These are phyloP conservation scores for Patellifolia procumbens DNA, from an alignment of 179 eudicot species.

Conservation along the genomic window DNA sequence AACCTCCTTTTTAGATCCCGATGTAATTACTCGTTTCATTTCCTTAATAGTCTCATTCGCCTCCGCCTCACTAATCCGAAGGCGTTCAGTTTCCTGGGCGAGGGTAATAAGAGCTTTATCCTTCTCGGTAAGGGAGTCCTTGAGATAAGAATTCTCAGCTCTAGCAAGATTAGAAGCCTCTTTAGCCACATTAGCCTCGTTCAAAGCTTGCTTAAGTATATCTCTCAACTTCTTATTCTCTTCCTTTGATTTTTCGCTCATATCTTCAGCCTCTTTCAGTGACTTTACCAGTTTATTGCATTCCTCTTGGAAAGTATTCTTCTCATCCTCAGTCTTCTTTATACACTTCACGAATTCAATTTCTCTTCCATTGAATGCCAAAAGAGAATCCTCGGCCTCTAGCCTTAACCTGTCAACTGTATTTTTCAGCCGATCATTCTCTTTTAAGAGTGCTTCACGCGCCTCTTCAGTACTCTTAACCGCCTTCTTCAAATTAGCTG, in stretches of 20 bases:
- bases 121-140: conserved; percentile 57
- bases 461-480: conserved; percentile 41
- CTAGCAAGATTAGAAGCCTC: conserved; percentile 75
- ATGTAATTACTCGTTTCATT: conserved; percentile 44
- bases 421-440: conserved; percentile 51
- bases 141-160: conserved; percentile 60
- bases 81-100: conserved; percentile 64
- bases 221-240: conserved; percentile 70
- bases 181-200: conserved; percentile 76
- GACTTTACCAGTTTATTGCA: conserved; percentile 38
- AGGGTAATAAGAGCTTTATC: conserved; percentile 56
- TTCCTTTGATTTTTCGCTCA: conserved; percentile 49
- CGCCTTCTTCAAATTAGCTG: conserved; percentile 42
- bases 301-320: conserved; percentile 38
- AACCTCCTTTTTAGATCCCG: conserved; percentile 41
- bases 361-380: conserved; percentile 84
- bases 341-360: conserved; percentile 69
- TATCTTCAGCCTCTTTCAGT: conserved; percentile 38
- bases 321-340: conserved; percentile 68
- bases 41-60: conserved; percentile 63
- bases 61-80: conserved; percentile 55
- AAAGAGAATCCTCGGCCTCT: conserved; percentile 70
- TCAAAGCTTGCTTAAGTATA: conserved; percentile 78
- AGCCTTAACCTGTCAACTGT: conserved; percentile 54
- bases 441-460: conserved; percentile 46